Evolutionary conservation across 176 grass and related monocot genomes (phyloP).

Genomic region (Lolium multiflorum): DNA sequence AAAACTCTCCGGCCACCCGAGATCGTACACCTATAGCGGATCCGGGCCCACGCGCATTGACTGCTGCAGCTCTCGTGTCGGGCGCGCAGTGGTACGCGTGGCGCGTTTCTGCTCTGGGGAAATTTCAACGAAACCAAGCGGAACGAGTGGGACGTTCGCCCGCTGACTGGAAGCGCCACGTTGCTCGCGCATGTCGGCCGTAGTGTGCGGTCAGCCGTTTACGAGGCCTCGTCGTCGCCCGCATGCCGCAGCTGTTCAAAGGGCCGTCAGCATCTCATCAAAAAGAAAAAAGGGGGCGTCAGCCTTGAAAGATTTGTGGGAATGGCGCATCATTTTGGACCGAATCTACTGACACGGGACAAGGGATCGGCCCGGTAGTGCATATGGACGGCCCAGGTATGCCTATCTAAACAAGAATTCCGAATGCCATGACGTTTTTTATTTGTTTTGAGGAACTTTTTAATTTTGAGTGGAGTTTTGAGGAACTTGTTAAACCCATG

Average conservation of each 20-base stretch:
- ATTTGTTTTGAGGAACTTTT: no score
- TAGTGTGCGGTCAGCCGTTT: background rate
- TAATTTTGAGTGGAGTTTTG: no score
- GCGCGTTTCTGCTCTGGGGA: background rate
- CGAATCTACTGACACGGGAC: background rate
- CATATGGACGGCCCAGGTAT: background rate
- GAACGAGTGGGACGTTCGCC: background rate
- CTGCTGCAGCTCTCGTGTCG: background rate
- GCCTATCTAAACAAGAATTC: no score
- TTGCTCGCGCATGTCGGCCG: background rate
- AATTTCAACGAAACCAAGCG: background rate
- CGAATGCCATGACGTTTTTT: no score
- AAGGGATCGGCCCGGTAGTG: background rate
- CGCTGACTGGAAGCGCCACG: slow-evolving; percentile 28
- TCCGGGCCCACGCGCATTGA: slow-evolving; percentile 19
- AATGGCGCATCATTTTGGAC: background rate
- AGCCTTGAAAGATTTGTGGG: background rate
- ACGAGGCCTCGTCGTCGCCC: background rate
- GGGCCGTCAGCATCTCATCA: background rate
- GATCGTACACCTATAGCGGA: background rate
- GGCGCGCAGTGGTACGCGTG: background rate
- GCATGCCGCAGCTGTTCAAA: background rate
- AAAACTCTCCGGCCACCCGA: slow-evolving; percentile 20
- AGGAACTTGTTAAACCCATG: no score
- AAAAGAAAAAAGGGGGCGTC: background rate